phyloP scores from a whole-genome alignment of 768 basidiomycete species.

The Postia placenta region DNA sequence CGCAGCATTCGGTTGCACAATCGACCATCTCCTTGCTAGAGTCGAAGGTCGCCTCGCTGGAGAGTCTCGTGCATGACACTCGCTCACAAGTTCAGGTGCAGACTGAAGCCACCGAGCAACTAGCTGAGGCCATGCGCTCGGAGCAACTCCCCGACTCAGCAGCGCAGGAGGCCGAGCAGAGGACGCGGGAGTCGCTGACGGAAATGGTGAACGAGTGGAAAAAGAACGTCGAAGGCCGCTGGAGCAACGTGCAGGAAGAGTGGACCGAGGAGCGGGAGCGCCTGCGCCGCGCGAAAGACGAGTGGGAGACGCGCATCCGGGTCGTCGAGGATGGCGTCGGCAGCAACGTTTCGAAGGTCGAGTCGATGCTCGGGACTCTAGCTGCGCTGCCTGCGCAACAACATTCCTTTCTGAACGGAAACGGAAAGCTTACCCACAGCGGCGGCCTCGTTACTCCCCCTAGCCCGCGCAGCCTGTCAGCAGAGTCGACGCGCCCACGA shows the following conservation, averaged over 20 bases:
- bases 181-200: constrained; percentile 45
- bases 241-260: constrained; percentile 71
- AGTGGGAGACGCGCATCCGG: constrained; percentile 67
- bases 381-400: constrained; percentile 29
- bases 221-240: constrained; percentile 71
- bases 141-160: constrained; percentile 8
- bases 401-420: constrained; percentile 27
- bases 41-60: constrained; percentile 61
- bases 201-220: constrained; percentile 67
- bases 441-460: constrained; percentile 70
- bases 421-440: constrained; percentile 21
- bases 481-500: constrained; percentile 41
- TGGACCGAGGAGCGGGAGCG: constrained; percentile 81
- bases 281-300: constrained; percentile 64
- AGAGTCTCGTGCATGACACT: constrained; percentile 53
- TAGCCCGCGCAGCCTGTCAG: constrained; percentile 65
- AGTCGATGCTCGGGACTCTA: constrained; percentile 26
- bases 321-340: constrained; percentile 50
- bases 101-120: constrained; percentile 25
- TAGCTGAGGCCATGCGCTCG: constrained; percentile 21
- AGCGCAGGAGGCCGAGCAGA: constrained; percentile 24
- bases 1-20: constrained; percentile 74
- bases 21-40: constrained; percentile 65
- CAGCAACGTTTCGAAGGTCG: constrained; percentile 32
- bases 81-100: constrained; percentile 36